Evolutionary conservation across 139 green algal species (phyloP).

Genomic region (Diplosphaera chodatii): DNA sequence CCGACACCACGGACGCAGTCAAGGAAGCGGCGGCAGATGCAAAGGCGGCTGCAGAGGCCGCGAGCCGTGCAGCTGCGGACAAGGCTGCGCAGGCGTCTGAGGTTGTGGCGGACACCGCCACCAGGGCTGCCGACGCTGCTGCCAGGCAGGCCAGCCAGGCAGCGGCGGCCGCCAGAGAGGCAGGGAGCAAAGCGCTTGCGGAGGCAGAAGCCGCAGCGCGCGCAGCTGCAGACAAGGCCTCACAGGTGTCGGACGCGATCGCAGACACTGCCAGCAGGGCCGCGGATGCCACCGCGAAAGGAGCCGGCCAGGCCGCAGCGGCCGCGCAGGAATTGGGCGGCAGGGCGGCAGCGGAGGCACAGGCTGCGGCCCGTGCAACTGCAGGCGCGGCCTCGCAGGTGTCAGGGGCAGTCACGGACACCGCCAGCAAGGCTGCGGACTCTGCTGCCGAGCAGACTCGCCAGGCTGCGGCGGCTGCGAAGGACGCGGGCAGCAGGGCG

Average conservation of each 20-base stretch:
- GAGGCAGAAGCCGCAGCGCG: conserved; percentile 5
- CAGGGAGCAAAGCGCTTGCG: not conserved
- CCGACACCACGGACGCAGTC: too few species aligned
- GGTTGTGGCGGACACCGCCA: too few species aligned
- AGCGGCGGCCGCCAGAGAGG: not conserved
- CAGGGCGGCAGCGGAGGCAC: not conserved
- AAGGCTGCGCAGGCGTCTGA: too few species aligned
- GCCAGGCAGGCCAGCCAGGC: too few species aligned
- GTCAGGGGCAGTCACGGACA: too few species aligned
- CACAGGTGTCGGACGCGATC: conserved; percentile 18
- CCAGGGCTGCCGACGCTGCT: too few species aligned
- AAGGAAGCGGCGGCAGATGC: too few species aligned
- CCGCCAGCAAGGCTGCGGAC: not conserved
- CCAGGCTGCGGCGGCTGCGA: not conserved
- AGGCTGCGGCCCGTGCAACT: not conserved
- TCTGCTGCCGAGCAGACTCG: not conserved
- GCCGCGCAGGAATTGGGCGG: not conserved
- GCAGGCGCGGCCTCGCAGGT: not conserved
- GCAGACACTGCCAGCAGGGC: conserved; percentile 27
- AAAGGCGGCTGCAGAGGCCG: too few species aligned
- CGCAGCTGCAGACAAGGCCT: conserved; percentile 18
- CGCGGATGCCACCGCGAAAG: conserved; percentile 9
- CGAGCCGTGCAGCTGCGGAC: too few species aligned
- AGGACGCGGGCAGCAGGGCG: too few species aligned
- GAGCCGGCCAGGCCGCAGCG: not conserved